Base-by-base conservation (phyloP, 2,329 filamentous ascomycete species). In the Aspergillus sp. region DNA sequence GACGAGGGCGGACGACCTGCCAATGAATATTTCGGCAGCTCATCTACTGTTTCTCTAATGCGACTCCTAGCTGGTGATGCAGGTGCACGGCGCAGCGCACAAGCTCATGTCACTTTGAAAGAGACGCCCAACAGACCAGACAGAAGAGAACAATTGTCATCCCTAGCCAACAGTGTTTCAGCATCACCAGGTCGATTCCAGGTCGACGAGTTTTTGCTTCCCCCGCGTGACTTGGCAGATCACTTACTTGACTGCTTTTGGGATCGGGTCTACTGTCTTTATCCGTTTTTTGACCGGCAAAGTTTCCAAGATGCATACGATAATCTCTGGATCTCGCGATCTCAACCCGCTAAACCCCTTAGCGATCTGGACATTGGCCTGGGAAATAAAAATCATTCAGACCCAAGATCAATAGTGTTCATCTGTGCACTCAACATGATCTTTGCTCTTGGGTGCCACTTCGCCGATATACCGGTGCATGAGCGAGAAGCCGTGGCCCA, bases 261-360 rank as follows among this genome's bases (percentile, higher is more conserved):
- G 55, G 59, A 72, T 13, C 58, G 66, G 7, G 63, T 78, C 1
- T 72, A 72, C 53, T 75, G 70, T 56, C 61, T 78, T 9, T 78
- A 77, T 47, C 76, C 77, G 0, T 73, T 77, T 50, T 72, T 78
- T 47, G 70, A 78, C 58, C 65, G 70, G 3, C 64, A 66, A 0
- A 68, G 67, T n/a, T 78, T 79, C 45, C 62, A 74, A 48, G 54
- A 57, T 16, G 72, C 71, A 1, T 77, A 77, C 44, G 59, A 70
- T 29, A 70, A 64, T 31, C 58, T 78, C 0, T 78, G 74, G 74
- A 53, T 56, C 6, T 57, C 66, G 1, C 52, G 52, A 14, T 59
- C 58, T 5, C 50, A 61, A 21, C 47, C 60, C 0, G 58, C 49
- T 25, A 52, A 50, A 10, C 45, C 57, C 10, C 55, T 60, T 6